phyloP scores from a whole-genome alignment of 2,329 filamentous ascomycete genomes.

The Penicillium brevicompactum region DNA sequence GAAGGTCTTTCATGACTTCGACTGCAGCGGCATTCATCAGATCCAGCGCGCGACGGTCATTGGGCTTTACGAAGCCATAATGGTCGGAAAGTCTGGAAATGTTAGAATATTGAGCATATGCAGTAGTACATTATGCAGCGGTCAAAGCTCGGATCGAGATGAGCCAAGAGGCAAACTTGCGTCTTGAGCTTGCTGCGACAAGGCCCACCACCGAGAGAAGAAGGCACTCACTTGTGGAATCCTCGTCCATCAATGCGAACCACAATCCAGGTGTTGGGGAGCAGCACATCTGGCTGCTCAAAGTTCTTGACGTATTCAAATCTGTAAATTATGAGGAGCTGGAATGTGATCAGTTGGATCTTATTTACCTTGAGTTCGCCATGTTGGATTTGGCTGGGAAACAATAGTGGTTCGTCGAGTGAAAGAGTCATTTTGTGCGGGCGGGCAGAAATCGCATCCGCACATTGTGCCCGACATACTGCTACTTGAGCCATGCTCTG shows the following conservation, averaged over 20 bases:
- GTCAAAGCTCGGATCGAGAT: background rate
- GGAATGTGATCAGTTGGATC: background rate
- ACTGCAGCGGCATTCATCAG: constrained; percentile 95
- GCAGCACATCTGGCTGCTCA: constrained; percentile 76
- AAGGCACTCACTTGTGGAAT: constrained; percentile 76
- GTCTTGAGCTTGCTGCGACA: background rate
- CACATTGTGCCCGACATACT: constrained; percentile 2
- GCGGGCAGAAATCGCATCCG: constrained; percentile 16
- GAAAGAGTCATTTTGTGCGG: constrained; percentile 22
- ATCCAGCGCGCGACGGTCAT: constrained; percentile 81
- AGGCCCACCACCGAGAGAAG: background rate
- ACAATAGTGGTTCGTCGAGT: constrained; percentile 7
- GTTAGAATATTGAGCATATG: background rate
- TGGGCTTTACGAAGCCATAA: constrained; percentile 88
- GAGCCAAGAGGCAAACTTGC: background rate
- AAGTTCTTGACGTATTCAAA: constrained; percentile 94
- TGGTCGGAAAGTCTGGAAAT: constrained; percentile 71
- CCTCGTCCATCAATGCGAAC: constrained; percentile 90
- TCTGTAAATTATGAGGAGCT: constrained; percentile 50
- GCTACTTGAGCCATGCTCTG: no score
- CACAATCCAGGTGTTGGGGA: constrained; percentile 94
- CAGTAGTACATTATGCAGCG: background rate
- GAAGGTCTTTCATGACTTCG: constrained; percentile 77
- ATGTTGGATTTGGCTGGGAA: constrained; percentile 13
- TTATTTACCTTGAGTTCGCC: constrained; percentile 44